Conservation (phyloP, 495 filamentous ascomycete genomes). For the Aspergillus egyptiacus region DNA sequence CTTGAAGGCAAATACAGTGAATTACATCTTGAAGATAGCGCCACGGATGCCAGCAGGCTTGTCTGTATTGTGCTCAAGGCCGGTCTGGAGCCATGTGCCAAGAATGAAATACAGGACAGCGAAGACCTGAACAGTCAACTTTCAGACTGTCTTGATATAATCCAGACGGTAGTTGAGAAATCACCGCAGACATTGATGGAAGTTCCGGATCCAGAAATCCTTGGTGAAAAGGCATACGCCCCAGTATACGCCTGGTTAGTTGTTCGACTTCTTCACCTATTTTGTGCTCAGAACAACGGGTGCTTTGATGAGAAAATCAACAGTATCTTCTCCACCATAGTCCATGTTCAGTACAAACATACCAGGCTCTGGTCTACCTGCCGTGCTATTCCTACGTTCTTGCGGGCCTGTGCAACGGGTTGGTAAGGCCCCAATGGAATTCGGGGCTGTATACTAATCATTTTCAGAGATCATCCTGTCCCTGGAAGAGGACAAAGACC, state of each 20-base stretch:
- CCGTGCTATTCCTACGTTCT: conserved; percentile 27
- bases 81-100: conserved; percentile 59
- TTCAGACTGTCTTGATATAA: conserved; percentile 61
- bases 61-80: conserved; percentile 78
- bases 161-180: conserved; percentile 65
- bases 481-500: conserved; percentile 22
- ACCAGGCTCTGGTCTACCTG: conserved; percentile 25
- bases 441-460: conserved; percentile 15
- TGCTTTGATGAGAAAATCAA: conserved; percentile 26
- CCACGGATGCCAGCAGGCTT: conserved; percentile 72
- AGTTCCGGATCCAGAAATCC: conserved; percentile 31
- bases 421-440: conserved; percentile 10
- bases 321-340: conserved; percentile 29
- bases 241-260: conserved; percentile 76
- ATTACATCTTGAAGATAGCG: conserved; percentile 51
- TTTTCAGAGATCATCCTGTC: conserved; percentile 33
- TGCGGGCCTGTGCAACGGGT: conserved; percentile 36
- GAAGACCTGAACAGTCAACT: conserved; percentile 51
- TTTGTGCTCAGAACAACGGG: conserved; percentile 22
- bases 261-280: conserved; percentile 33
- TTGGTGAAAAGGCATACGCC: conserved; percentile 46
- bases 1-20: conserved; percentile 41
- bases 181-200: conserved; percentile 65
- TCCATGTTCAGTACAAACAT: conserved; percentile 31
- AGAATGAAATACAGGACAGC: conserved; percentile 53